These are phyloP conservation scores for Amauroascus niger DNA, from an alignment of 2,329 filamentous ascomycete genomes.

Conservation along the genomic window DNA sequence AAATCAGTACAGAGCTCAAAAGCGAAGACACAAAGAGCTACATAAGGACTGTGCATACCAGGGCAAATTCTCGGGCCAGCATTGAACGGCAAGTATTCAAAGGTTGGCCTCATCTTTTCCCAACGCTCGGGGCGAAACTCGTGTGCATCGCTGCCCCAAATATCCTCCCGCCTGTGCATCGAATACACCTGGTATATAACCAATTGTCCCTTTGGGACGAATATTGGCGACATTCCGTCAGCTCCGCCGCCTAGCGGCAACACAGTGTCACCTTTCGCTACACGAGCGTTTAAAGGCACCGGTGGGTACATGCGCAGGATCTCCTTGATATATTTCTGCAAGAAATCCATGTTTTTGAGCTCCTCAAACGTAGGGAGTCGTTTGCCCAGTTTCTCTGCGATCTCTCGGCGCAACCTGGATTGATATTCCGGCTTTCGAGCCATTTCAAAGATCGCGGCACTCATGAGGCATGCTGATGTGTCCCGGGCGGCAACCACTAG, in stretches of 20 bases:
- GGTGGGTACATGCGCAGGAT: slow-evolving; percentile 39
- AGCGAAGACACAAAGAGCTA: too few species aligned
- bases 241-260: slow-evolving; percentile 50
- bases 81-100: slow-evolving; percentile 46
- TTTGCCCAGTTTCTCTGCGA: too few species aligned
- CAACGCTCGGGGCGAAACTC: slow-evolving; percentile 54
- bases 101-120: slow-evolving; percentile 43
- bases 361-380: too few species aligned
- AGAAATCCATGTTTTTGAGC: too few species aligned
- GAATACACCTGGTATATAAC: slow-evolving; percentile 58
- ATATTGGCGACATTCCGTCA: slow-evolving; percentile 50
- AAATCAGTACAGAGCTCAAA: too few species aligned
- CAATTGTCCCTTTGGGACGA: slow-evolving; percentile 55
- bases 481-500: slow-evolving; percentile 48
- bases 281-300: slow-evolving; percentile 39
- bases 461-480: slow-evolving; percentile 42
- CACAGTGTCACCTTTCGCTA: slow-evolving; percentile 34
- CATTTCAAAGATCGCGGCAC: slow-evolving; percentile 43
- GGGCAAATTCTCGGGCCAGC: slow-evolving; percentile 47
- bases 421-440: too few species aligned
- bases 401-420: too few species aligned
- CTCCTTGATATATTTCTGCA: slow-evolving; percentile 20
- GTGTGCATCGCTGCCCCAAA: slow-evolving; percentile 47
- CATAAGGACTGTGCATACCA: too few species aligned
- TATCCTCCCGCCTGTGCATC: slow-evolving; percentile 59